These are phyloP conservation scores for Thraustochytrium striatum DNA, from an alignment of 352 stramenopile genomes.

Conservation along the genomic window DNA sequence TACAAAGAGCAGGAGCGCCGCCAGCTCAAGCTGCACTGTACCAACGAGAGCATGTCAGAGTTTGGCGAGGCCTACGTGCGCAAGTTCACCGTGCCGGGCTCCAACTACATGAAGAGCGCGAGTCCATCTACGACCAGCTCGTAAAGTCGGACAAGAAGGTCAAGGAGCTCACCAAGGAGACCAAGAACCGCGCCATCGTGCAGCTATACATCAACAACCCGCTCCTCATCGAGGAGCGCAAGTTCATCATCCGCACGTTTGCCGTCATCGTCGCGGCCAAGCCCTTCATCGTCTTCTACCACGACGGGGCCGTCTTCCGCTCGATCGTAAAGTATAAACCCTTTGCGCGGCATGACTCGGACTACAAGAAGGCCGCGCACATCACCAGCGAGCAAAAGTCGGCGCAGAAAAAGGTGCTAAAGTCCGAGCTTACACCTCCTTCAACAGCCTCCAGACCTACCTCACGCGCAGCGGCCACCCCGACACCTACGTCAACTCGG, in stretches of 20 bases:
- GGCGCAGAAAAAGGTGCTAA: conserved; percentile 44
- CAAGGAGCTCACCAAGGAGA: conserved; percentile 45
- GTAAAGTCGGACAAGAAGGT: conserved; percentile 47
- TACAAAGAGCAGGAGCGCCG: conserved; percentile 31
- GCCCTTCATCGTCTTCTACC: conserved; percentile 48
- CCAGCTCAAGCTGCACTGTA: conserved; percentile 43
- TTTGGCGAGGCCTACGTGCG: conserved; percentile 45
- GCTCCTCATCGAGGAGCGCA: conserved; percentile 47
- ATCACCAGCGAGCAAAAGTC: conserved; percentile 48
- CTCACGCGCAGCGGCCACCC: conserved; percentile 9
- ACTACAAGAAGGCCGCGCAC: conserved; percentile 49
- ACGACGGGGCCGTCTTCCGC: conserved; percentile 23
- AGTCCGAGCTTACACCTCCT: conserved; percentile 49
- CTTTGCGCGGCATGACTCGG: conserved; percentile 39
- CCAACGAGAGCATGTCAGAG: conserved; percentile 46
- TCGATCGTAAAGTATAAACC: conserved; percentile 49
- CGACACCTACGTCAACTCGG: conserved; percentile 26
- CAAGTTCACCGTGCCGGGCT: conserved; percentile 42
- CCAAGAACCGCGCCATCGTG: conserved; percentile 48
- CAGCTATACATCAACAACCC: conserved; percentile 50
- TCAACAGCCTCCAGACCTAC: conserved; percentile 38
- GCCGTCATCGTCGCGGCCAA: conserved; percentile 44
- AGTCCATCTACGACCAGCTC: conserved; percentile 42
- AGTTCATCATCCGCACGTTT: conserved; percentile 50
- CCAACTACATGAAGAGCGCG: conserved; percentile 50